Base-by-base conservation (phyloP, 768 basidiomycete species). In the Mrakia hoshinonis region DNA sequence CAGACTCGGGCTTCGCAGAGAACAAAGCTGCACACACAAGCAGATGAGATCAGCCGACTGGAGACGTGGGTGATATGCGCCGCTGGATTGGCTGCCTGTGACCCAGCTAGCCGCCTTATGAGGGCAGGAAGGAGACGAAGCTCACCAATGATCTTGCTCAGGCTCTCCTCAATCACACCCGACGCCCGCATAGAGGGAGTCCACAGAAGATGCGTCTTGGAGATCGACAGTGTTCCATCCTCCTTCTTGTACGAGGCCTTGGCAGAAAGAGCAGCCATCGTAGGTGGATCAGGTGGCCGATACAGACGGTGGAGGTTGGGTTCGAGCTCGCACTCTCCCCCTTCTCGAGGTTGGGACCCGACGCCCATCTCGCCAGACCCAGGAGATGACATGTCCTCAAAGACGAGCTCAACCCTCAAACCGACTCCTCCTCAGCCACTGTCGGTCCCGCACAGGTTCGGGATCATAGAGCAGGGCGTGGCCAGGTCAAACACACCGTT, bases 191-290 rank as follows among this genome's bases (percentile, higher is more conserved):
- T 86, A 74, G 88, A 86, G 77, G 88, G 87, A 0, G 86, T 86
- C 91, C 91, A 94, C 82, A 86, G 85, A 3, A 94, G 83, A 76
- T 87, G 85, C 7, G 83, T 81, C 76, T 85, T 84, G 15, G 86
- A 89, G 77, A 94, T 86, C 77, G 89, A 85, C 73, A 94, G 85
- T 72, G 85, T 81, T 73, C 91, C 92, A 20, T 84, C 79, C 64
- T 84, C 79, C 82, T 93, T 94, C 82, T 93, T 93, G 86, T 88
- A 93, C 73, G 87, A 85, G 75, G 88, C 88, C 80, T 85, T 46
- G 15, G 72, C 62, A 20, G 39, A 47, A 2, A 38, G n/a, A 13
- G 46, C 15, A 9, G 64, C 54, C 70, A 72, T 72, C 58, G 6
- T 62, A n/a, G 9, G 38, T n/a, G n/a, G n/a, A n/a, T n/a, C n/a